Evolutionary conservation across 805 yeast genomes (phyloP), one percentile per base, ranked within the genome.

Genomic region (Saccharomycopsis fermentans): DNA sequence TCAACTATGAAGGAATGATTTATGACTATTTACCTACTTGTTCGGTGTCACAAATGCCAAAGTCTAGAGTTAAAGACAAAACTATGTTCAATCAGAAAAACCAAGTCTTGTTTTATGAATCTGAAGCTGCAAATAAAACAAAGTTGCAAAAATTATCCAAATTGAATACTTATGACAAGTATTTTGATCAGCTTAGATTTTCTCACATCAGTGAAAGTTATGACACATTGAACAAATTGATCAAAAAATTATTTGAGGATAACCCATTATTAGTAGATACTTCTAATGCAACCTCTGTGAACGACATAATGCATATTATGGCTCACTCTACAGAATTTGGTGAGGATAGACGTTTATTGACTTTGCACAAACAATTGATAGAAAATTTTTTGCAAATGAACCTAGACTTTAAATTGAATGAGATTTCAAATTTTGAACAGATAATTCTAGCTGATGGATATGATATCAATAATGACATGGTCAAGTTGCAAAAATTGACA

Each of bases 1-100:
- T 91, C 70, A 81, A 86, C 26, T 94, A 91, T 70, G 96, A 92
- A 71, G 91, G 97, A 4, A 84, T 91, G 87, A 86, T 91, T 19
- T 85, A 86, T 73, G 99, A 71, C 86, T 29, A 77, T 78, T 1
- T 73, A 72, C 34, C 79, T 74, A 43, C 9, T 16, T 21, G 50
- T 21, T 43, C 50, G 4, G 2, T 29, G 12, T 43, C 50, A 17
- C 29, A 39, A 67, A 71, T n/a, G 73, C 77, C 51, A 9, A 43
- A 21, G 1, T 12, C 50, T 37, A 37, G 21, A 43, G 29, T 43
- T 27, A 43, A 43, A 24, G 63, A 67, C 65, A 73, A 71, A 69
- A 70, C 74, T 56, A 73, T 77, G 63, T 66, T 67, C n/a, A 85
- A 81, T 68, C 73, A 67, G 21, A 60, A 60, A 34, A 58, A 52